Percentiles rank a stretch among this genome's conserved stretches.
Evolutionary conservation across 2,329 filamentous ascomycete genomes (phyloP).

Genomic region (Tothia fuscella): DNA sequence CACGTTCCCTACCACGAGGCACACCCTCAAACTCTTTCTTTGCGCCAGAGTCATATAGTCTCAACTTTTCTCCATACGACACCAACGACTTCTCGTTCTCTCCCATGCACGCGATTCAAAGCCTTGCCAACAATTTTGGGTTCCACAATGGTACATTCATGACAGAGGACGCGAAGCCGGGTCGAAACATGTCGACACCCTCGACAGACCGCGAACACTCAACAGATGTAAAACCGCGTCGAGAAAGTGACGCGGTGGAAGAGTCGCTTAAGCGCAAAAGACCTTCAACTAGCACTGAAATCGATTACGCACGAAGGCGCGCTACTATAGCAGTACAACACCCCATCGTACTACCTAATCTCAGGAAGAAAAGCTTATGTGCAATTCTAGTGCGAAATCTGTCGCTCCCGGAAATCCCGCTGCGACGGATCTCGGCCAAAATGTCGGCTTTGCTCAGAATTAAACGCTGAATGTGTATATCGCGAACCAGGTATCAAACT

Average conservation of each 20-base stretch:
- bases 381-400: constrained; percentile 59
- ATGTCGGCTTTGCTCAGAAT: constrained; percentile 71
- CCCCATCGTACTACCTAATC: neutral
- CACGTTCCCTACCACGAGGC: constrained; percentile 3
- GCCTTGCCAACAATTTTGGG: no score
- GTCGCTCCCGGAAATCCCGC: constrained; percentile 65
- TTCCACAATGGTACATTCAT: neutral
- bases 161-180: constrained; percentile 20
- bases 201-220: constrained; percentile 30
- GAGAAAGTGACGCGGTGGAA: constrained; percentile 1
- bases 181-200: constrained; percentile 32
- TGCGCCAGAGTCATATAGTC: constrained; percentile 13
- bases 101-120: no score
- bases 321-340: constrained; percentile 28
- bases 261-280: constrained; percentile 15
- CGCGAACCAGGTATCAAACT: constrained; percentile 78
- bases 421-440: constrained; percentile 72
- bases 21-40: neutral
- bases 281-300: constrained; percentile 28
- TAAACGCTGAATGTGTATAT: constrained; percentile 74
- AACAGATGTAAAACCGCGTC: constrained; percentile 15
- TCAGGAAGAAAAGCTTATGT: constrained; percentile 13
- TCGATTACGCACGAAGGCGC: constrained; percentile 29
- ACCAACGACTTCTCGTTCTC: constrained; percentile 17
- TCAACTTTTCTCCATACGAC: neutral